Conservation (phyloP, 345 rosid genomes). For the Pugionium cornutum region DNA sequence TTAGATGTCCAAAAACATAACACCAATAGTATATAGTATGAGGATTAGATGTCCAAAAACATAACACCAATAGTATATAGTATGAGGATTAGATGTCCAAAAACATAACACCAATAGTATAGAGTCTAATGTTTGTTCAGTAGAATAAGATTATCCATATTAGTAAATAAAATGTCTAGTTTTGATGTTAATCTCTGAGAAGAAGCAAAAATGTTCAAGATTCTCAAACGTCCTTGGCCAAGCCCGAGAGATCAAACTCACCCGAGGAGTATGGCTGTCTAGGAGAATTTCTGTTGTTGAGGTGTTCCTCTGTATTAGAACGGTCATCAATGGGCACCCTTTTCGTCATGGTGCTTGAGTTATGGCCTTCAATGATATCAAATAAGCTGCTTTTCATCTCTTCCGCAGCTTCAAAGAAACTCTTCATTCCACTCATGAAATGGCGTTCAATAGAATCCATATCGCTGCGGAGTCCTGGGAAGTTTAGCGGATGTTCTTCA, state of each 20-base stretch:
- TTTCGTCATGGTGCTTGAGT: constrained; percentile 37
- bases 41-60: too few relatives aligned
- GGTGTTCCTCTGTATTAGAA: constrained; percentile 39
- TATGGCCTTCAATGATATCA: constrained; percentile 50
- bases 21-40: too few relatives aligned
- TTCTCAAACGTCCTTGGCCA: constrained; percentile 67
- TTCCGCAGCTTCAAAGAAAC: constrained; percentile 71
- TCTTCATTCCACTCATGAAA: constrained; percentile 57
- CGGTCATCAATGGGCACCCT: constrained; percentile 56
- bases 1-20: too few relatives aligned
- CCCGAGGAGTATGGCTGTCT: constrained; percentile 33
- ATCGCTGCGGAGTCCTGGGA: constrained; percentile 76
- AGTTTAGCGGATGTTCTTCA: constrained; percentile 50
- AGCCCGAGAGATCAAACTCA: constrained; percentile 55
- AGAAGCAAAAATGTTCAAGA: too few relatives aligned
- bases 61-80: too few relatives aligned
- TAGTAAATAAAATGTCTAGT: too few relatives aligned
- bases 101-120: background rate
- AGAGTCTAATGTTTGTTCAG: too few relatives aligned
- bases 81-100: too few relatives aligned
- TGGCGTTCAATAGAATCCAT: constrained; percentile 60
- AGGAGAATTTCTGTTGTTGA: constrained; percentile 2
- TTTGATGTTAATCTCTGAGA: too few relatives aligned
- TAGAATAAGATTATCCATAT: too few relatives aligned
- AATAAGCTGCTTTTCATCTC: constrained; percentile 65